These are phyloP conservation scores for Xylaria sp. DNA, from an alignment of 2,329 filamentous ascomycete genomes.

Conservation along the genomic window DNA sequence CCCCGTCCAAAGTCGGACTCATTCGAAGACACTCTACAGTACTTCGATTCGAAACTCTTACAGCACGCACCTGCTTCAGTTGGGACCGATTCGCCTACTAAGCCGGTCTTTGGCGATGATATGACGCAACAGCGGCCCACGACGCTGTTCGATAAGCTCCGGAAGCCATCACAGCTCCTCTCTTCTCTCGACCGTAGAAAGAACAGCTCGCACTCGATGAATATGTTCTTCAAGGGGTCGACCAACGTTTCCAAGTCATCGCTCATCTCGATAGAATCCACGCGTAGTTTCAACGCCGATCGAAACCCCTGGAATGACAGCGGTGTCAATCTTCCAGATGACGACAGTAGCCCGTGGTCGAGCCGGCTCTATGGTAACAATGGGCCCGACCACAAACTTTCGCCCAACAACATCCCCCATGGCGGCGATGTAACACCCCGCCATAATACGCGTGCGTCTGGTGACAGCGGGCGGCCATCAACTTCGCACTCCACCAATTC, in stretches of 20 bases:
- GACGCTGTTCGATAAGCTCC: conserved; percentile 88
- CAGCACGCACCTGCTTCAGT: conserved; percentile 88
- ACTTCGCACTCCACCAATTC: conserved; percentile 95
- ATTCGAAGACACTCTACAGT: conserved; percentile 95
- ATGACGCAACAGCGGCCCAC: conserved; percentile 80
- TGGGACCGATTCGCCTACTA: conserved; percentile 87
- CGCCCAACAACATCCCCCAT: conserved; percentile 67
- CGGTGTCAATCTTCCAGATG: conserved; percentile 91
- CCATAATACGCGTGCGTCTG: conserved; percentile 84
- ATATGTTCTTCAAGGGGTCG: conserved; percentile 91
- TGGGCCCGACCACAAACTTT: conserved; percentile 70
- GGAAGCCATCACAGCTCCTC: conserved; percentile 82
- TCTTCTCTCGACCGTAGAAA: conserved; percentile 97
- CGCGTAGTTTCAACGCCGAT: conserved; percentile 87
- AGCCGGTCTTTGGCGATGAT: conserved; percentile 83
- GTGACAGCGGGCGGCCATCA: conserved; percentile 90
- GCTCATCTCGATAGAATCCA: conserved; percentile 94
- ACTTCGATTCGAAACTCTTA: conserved; percentile 95
- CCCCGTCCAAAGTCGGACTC: conserved; percentile 98
- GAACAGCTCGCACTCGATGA: conserved; percentile 88
- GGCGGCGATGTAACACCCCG: conserved; percentile 85
- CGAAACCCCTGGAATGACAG: conserved; percentile 99
- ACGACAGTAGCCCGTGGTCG: conserved; percentile 75
- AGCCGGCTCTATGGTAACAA: conserved; percentile 69
- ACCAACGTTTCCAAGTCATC: conserved; percentile 93